Conservation (phyloP, 2,329 filamentous ascomycete genomes). For the Pleochaeta shiraiana region DNA sequence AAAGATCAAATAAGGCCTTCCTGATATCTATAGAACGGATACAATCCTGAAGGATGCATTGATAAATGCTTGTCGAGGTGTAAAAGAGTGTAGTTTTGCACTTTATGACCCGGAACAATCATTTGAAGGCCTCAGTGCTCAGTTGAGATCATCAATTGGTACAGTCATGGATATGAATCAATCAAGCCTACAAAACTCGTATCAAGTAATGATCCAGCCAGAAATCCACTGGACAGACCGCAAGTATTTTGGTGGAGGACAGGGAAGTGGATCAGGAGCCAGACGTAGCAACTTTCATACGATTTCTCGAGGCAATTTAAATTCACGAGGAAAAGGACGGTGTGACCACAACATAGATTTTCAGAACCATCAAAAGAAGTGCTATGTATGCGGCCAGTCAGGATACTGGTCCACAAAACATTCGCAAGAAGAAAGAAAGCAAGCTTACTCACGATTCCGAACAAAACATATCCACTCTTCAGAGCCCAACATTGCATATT, state of each 20-base stretch:
- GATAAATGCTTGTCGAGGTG: neutral
- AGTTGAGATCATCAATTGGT: neutral
- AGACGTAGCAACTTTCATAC: neutral
- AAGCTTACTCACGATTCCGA: neutral
- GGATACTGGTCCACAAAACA: neutral
- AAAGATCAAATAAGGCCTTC: neutral
- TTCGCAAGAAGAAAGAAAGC: neutral
- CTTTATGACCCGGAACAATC: neutral
- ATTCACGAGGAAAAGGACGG: neutral
- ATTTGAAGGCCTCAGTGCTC: neutral
- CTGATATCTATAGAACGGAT: neutral
- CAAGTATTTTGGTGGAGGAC: neutral
- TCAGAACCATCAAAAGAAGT: neutral
- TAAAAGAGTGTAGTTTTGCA: neutral
- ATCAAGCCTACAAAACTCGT: neutral
- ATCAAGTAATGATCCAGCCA: neutral
- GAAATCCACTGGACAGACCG: neutral
- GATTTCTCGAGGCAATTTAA: neutral
- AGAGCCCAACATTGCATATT: neutral
- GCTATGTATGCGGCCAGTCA: neutral
- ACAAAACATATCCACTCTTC: neutral
- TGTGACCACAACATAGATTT: neutral
- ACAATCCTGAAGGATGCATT: neutral
- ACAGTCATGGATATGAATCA: neutral
- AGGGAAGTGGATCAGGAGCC: neutral